Evolutionary conservation across 2,329 filamentous ascomycete species (phyloP), one percentile per base, ranked within the genome.

Genomic region (Sclerotinia spermophila): DNA sequence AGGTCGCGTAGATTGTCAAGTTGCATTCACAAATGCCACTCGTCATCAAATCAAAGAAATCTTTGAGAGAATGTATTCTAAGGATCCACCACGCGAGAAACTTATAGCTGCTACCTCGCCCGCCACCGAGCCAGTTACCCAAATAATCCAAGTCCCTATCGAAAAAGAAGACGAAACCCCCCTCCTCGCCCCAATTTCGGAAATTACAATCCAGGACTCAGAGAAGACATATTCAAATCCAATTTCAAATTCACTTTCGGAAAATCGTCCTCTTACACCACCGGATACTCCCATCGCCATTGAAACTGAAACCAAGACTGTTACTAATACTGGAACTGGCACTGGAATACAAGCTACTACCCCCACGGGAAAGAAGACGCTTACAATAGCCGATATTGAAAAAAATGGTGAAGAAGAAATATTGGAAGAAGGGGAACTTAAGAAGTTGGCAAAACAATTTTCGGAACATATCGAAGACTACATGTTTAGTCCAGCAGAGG

Each of bases 1-100:
- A 0, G 91, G 92, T 1, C 84, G 91, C 1, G 89, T 94, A 5
- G 92, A 94, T 73, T 82, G 90, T 55, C 87, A 91, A 75, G 86
- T 94, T 1, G 82, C 82, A 17, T 92, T 94, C 79, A 84, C 81
- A 33, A 86, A 86, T 72, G 87, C 88, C 1, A 86, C 84, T 2
- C 81, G 81, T 44, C 74, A 79, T 13, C 87, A 89, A 76, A 85
- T 86, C 3, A 79, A 79, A 44, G 86, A 89, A 78, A 81, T 90
- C 2, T 90, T 90, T 72, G 80, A 86, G 74, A 81, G 87, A 33
- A 89, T 90, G 87, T 89, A 89, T 76, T 80, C 80, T 3, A 83
- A 83, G 56, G 78, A 79, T 71, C 68, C 75, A 0, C 73, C 75
- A 10, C 38, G 74, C 71, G 55, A 68, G 30, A 67, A 67, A 51